phyloP scores from a whole-genome alignment of 1,284 basidiomycete genomes.

The Marasmius fiardii region DNA sequence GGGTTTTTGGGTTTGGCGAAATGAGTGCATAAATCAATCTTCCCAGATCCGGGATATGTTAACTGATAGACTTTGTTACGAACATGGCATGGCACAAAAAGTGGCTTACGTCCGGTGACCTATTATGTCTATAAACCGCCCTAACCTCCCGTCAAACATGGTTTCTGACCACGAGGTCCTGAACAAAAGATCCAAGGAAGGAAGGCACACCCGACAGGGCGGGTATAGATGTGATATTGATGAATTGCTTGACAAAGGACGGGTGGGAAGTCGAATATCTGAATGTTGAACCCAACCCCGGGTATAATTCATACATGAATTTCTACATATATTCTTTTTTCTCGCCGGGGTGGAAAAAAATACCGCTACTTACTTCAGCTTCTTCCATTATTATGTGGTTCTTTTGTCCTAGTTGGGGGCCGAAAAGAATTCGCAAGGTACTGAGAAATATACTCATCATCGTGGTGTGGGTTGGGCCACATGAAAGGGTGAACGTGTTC shows the following conservation, averaged over 20 bases:
- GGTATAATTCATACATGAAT: too few species aligned
- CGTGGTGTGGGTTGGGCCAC: too few species aligned
- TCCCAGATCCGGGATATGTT: not conserved
- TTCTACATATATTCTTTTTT: too few species aligned
- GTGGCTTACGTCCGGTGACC: not conserved
- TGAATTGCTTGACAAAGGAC: not conserved
- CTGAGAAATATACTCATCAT: not conserved
- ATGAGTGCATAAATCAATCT: too few species aligned
- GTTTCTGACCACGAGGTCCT: not conserved
- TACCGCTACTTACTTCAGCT: too few species aligned
- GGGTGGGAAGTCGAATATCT: too few species aligned
- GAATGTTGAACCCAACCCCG: too few species aligned
- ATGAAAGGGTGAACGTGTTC: too few species aligned
- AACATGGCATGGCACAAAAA: not conserved
- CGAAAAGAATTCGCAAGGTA: not conserved
- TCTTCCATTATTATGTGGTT: too few species aligned
- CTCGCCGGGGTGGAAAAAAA: too few species aligned
- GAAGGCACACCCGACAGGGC: not conserved
- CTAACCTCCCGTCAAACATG: not conserved
- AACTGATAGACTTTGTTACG: not conserved
- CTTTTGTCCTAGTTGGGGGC: not conserved
- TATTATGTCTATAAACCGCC: not conserved
- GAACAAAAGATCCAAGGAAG: not conserved
- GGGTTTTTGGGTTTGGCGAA: too few species aligned
- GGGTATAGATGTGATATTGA: not conserved